Conservation (phyloP, 768 basidiomycete species). For the Mycena alexandri region DNA sequence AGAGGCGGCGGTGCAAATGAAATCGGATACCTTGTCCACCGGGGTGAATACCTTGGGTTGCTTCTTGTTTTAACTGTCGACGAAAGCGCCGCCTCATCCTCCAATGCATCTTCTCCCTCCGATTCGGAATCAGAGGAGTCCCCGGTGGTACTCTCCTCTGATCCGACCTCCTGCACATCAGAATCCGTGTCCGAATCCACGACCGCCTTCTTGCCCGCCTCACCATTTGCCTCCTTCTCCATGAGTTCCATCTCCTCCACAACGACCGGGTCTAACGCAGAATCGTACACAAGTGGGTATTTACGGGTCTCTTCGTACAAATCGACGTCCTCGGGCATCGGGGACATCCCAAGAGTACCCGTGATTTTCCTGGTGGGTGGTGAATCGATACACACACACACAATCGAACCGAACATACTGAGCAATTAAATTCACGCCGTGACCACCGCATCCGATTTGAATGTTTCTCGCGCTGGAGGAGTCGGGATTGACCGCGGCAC, state of each 20-base stretch:
- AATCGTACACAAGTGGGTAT: slow-evolving; percentile 6
- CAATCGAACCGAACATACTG: too few relatives aligned
- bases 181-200: slow-evolving; percentile 4
- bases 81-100: not conserved
- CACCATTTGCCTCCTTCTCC: not conserved
- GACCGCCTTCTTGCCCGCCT: not conserved
- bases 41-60: not conserved
- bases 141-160: too few relatives aligned
- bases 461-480: too few relatives aligned
- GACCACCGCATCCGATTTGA: too few relatives aligned
- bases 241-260: slow-evolving; percentile 7
- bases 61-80: not conserved
- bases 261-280: slow-evolving; percentile 8
- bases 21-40: slow-evolving; percentile 18
- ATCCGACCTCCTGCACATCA: not conserved
- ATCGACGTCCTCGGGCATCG: slow-evolving; percentile 7
- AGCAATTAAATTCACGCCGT: too few relatives aligned
- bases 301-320: slow-evolving; percentile 9
- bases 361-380: too few relatives aligned
- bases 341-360: slow-evolving; percentile 1
- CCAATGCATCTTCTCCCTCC: too few relatives aligned
- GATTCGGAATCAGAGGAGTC: too few relatives aligned
- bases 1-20: too few relatives aligned
- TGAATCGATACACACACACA: too few relatives aligned
- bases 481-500: too few relatives aligned